Conservation (phyloP, 176 grass and related monocot species). For the Sorghum bicolor region Sorghum_bicolor_NCBIv3 NC_012872.2:7626001-7626500, state of each 20-base stretch:
- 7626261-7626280: conserved; percentile 59
- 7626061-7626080: conserved; percentile 78
- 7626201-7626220: conserved; percentile 67
- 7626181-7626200: conserved; percentile 64
- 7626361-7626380: too few species aligned
- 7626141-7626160: conserved; percentile 65
- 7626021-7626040: conserved; percentile 92
- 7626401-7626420: neutral
- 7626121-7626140: conserved; percentile 56
- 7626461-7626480: too few species aligned
- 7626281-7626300: conserved; percentile 84
- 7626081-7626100: conserved; percentile 46
- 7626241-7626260: conserved; percentile 53
- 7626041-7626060: conserved; percentile 58
- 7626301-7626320: conserved; percentile 41
- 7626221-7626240: conserved; percentile 35
- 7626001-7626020: conserved; percentile 80
- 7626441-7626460: too few species aligned
- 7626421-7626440: too few species aligned
- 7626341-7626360: conserved; percentile 20
- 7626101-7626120: conserved; percentile 60
- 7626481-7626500: neutral
- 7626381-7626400: neutral
- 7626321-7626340: conserved; percentile 48
- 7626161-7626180: conserved; percentile 77